phyloP scores from a whole-genome alignment of 148 eudicot species.

The Rhododendron williamsianum region DNA sequence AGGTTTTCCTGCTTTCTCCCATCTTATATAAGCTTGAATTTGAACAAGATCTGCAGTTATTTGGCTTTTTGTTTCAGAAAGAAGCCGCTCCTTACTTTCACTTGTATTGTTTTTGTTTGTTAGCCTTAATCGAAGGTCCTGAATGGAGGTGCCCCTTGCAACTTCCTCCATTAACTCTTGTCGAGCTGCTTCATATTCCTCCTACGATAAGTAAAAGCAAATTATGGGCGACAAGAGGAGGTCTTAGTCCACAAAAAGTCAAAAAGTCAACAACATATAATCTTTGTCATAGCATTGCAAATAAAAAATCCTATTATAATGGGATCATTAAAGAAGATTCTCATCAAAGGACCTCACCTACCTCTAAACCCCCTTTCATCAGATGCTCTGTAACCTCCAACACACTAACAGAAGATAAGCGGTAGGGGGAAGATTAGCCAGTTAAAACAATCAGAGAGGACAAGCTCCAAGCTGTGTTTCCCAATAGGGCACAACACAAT shows the following conservation, averaged over 20 bases:
- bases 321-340: neutral
- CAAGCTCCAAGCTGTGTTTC: neutral
- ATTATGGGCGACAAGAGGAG: neutral
- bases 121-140: conserved; percentile 59
- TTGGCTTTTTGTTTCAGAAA: conserved; percentile 32
- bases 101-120: conserved; percentile 31
- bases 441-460: neutral
- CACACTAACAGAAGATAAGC: neutral
- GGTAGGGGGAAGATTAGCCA: neutral
- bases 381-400: neutral
- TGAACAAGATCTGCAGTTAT: conserved; percentile 70
- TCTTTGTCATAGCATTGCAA: neutral
- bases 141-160: conserved; percentile 62
- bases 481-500: neutral
- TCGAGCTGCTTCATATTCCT: conserved; percentile 90
- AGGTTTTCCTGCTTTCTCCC: conserved; percentile 82
- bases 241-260: neutral
- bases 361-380: neutral
- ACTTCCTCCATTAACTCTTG: conserved; percentile 63
- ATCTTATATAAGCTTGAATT: conserved; percentile 58
- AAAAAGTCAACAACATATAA: neutral
- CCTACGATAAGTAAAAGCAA: conserved; percentile 29
- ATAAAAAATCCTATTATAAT: neutral
- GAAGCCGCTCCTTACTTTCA: conserved; percentile 29
- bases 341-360: neutral